phyloP scores from a whole-genome alignment of 2,329 filamentous ascomycete species.

The Colletotrichum sansevieriae region DNA sequence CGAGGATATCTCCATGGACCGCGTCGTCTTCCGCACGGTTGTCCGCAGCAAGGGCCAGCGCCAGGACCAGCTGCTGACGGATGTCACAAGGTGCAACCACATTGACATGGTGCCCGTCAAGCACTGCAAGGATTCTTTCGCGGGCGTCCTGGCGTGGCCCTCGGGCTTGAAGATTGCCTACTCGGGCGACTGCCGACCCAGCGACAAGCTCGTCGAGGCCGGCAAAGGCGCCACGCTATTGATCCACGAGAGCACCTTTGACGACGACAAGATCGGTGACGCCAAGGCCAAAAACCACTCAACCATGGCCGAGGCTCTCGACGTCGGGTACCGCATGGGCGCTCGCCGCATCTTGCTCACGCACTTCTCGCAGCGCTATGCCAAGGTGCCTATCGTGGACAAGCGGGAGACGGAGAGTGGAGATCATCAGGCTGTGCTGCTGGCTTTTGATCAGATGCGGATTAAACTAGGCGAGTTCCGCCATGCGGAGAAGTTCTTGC shows the following conservation, averaged over 20 bases:
- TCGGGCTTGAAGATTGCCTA: slow-evolving; percentile 89
- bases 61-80: slow-evolving; percentile 54
- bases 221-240: slow-evolving; percentile 84
- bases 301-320: slow-evolving; percentile 88
- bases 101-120: slow-evolving; percentile 76
- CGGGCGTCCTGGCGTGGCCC: slow-evolving; percentile 81
- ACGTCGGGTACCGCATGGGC: slow-evolving; percentile 81
- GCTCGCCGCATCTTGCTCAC: slow-evolving; percentile 87
- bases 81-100: slow-evolving; percentile 40
- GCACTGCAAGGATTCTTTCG: slow-evolving; percentile 86
- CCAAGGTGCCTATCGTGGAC: slow-evolving; percentile 74
- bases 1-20: slow-evolving; percentile 79
- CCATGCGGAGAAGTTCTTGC: slow-evolving; percentile 72
- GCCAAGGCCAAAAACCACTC: slow-evolving; percentile 90
- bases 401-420: slow-evolving; percentile 49
- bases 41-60: no score
- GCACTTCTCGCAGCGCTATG: slow-evolving; percentile 95
- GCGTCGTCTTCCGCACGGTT: slow-evolving; percentile 52
- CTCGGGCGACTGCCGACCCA: slow-evolving; percentile 93
- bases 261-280: slow-evolving; percentile 83
- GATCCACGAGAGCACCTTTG: slow-evolving; percentile 96
- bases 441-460: slow-evolving; percentile 85
- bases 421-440: slow-evolving; percentile 73
- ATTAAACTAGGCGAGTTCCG: slow-evolving; percentile 79
- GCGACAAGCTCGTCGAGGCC: slow-evolving; percentile 74